A percentile compares a stretch with the other conserved stretches of the same genome.
Conservation (phyloP, 495 filamentous ascomycete species). For the Cercophora samala region DNA sequence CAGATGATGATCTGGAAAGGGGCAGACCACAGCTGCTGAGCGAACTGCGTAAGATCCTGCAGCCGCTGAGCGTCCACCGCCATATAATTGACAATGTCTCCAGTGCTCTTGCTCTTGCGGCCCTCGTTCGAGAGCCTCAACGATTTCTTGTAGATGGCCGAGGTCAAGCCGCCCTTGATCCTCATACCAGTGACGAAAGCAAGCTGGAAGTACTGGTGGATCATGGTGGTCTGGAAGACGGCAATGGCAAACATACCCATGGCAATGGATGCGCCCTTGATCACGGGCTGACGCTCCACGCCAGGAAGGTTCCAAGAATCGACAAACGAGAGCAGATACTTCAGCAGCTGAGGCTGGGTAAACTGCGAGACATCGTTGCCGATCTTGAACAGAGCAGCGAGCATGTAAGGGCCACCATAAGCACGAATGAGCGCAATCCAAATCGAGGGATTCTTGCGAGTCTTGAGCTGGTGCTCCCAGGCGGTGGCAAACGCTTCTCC, state of each 20-base stretch:
- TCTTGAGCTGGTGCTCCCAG: conserved; percentile 76
- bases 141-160: conserved; percentile 88
- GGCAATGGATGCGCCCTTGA: conserved; percentile 83
- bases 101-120: conserved; percentile 83
- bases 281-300: conserved; percentile 65
- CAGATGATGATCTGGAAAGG: conserved; percentile 95
- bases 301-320: conserved; percentile 64
- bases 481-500: conserved; percentile 62
- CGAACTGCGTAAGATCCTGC: conserved; percentile 92
- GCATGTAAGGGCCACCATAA: conserved; percentile 78
- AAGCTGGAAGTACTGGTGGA: conserved; percentile 94
- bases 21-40: conserved; percentile 90
- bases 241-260: conserved; percentile 90
- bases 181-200: conserved; percentile 95
- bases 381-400: conserved; percentile 78
- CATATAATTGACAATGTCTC: conserved; percentile 99
- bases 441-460: conserved; percentile 68
- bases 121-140: conserved; percentile 91
- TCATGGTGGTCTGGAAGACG: conserved; percentile 68
- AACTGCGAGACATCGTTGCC: conserved; percentile 82
- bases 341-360: conserved; percentile 85
- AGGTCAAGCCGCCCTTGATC: conserved; percentile 83
- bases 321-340: conserved; percentile 80
- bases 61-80: conserved; percentile 94
- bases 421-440: conserved; percentile 87